Percentiles rank a stretch among this genome's conserved stretches.
Conservation (phyloP, 139 green algal genomes). For the Pseudopediastrum boryanum region DNA sequence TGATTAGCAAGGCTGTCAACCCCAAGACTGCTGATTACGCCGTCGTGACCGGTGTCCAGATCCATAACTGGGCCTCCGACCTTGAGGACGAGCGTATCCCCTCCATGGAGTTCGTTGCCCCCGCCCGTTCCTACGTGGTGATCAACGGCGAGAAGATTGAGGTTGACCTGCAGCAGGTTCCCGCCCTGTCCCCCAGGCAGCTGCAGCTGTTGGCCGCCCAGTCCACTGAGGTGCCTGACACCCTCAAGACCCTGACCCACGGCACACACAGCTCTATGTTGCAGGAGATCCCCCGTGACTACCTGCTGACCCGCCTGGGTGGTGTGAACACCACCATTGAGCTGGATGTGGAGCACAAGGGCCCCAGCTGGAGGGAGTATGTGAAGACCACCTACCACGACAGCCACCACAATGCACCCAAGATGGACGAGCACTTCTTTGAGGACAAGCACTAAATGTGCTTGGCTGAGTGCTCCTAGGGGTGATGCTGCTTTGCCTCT, state of each 20-base stretch:
- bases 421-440: constrained; percentile 48
- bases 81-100: constrained; percentile 50
- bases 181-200: constrained; percentile 52
- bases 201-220: constrained; percentile 45
- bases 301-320: constrained; percentile 53
- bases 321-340: constrained; percentile 47
- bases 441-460: constrained; percentile 43
- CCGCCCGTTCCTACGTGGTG: constrained; percentile 72
- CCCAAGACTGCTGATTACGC: constrained; percentile 85
- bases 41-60: constrained; percentile 85
- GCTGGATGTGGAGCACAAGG: constrained; percentile 47
- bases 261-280: constrained; percentile 41
- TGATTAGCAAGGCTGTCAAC: constrained; percentile 85
- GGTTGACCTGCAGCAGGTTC: constrained; percentile 69
- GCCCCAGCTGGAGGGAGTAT: constrained; percentile 45
- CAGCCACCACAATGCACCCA: constrained; percentile 43
- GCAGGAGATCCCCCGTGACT: constrained; percentile 58
- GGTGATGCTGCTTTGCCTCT: no score
- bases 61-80: constrained; percentile 82
- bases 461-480: no score
- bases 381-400: constrained; percentile 44
- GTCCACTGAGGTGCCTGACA: constrained; percentile 26
- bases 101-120: constrained; percentile 76
- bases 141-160: constrained; percentile 74
- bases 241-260: constrained; percentile 44